Conservation (phyloP, 164 flowering plant species). For the Stephania cephalantha region DNA sequence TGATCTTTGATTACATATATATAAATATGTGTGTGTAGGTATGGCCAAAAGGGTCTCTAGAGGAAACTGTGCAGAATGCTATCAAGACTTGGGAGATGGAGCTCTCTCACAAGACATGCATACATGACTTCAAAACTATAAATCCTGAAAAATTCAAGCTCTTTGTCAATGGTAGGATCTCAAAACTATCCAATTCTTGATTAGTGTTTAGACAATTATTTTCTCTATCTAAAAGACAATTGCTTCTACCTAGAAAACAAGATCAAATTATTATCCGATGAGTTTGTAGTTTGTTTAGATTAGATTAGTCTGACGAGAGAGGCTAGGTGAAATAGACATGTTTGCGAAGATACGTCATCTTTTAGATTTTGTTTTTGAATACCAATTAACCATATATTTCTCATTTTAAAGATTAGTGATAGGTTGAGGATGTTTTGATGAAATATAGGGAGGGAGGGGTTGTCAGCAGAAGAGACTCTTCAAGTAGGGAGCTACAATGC, state of each 20-base stretch:
- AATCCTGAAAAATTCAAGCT: constrained; percentile 80
- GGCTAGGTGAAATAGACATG: no score
- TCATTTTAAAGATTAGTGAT: not conserved
- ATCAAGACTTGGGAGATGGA: constrained; percentile 96
- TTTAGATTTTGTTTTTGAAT: no score
- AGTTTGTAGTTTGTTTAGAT: no score
- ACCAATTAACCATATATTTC: no score
- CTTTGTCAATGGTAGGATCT: constrained; percentile 59
- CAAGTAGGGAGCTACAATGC: constrained; percentile 83
- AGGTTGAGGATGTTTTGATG: not conserved
- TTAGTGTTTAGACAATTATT: no score
- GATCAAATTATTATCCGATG: no score
- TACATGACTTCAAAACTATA: constrained; percentile 67
- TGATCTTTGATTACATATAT: not conserved
- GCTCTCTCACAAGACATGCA: constrained; percentile 66
- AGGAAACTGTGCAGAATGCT: constrained; percentile 76
- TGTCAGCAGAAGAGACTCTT: constrained; percentile 66
- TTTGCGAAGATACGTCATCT: no score
- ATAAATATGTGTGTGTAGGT: constrained; percentile 6
- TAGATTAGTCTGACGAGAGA: no score
- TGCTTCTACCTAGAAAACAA: no score
- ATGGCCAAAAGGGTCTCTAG: constrained; percentile 56
- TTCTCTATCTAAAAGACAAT: no score
- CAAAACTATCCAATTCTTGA: not conserved
- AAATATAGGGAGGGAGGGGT: constrained; percentile 70